Percentiles rank a stretch among this genome's conserved stretches.
phyloP scores from a whole-genome alignment of 2,329 filamentous ascomycete genomes.

The Endocalyx cinctus region DNA sequence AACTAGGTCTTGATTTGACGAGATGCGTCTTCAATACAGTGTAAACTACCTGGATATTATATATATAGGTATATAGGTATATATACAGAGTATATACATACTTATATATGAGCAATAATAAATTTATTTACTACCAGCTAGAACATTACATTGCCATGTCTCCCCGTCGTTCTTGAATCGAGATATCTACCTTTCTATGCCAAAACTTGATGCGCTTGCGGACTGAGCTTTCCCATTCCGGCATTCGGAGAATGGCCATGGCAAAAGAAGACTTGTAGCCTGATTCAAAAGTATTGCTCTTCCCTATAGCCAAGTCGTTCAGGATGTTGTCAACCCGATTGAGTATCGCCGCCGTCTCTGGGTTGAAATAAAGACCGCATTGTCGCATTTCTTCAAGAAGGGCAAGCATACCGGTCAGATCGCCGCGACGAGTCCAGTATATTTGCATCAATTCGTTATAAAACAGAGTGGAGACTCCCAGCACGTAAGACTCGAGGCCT shows the following conservation, averaged over 20 bases:
- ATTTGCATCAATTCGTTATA: conserved; percentile 64
- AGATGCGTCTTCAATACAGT: no score
- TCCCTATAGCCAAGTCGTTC: conserved; percentile 6
- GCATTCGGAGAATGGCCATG: conserved; percentile 29
- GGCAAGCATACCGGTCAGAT: conserved; percentile 49
- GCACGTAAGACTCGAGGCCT: conserved; percentile 64
- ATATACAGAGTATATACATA: no score
- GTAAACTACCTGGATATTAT: no score
- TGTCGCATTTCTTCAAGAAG: conserved; percentile 63
- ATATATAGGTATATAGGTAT: no score
- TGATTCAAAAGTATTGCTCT: no score
- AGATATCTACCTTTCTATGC: conserved; percentile 22
- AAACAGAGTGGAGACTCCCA: conserved; percentile 65
- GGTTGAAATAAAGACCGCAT: conserved; percentile 55
- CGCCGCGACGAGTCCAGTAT: conserved; percentile 57
- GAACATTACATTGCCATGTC: no score
- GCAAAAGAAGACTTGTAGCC: conserved; percentile 29
- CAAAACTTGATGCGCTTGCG: conserved; percentile 25
- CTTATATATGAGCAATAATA: no score
- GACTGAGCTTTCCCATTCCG: conserved; percentile 30
- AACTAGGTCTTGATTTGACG: no score
- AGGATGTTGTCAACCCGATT: conserved; percentile 25
- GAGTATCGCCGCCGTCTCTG: conserved; percentile 37
- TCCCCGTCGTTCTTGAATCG: conserved; percentile 11
- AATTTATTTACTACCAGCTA: no score